These are phyloP conservation scores for Russula griseocarnosa DNA, from an alignment of 768 basidiomycete genomes.

Conservation along the genomic window DNA sequence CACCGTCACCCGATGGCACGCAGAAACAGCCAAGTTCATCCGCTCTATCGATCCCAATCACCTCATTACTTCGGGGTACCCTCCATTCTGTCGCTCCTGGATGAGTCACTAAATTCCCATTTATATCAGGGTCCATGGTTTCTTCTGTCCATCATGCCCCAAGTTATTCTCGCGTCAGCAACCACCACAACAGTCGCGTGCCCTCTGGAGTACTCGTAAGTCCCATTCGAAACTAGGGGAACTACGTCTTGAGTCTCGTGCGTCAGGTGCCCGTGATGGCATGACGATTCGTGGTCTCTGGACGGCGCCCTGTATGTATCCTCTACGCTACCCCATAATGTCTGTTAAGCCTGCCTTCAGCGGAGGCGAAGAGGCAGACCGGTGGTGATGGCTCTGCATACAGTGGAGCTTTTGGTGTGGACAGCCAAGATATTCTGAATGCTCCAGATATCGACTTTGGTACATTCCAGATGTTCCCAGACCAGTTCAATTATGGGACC, in stretches of 20 bases:
- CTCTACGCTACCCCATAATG: not conserved
- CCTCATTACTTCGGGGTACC: conserved; percentile 36
- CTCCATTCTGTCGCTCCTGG: not conserved
- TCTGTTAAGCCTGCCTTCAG: conserved; percentile 11
- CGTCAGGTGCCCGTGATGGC: conserved; percentile 9
- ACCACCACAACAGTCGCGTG: conserved; percentile 23
- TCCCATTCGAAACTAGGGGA: conserved; percentile 26
- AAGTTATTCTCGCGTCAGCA: conserved; percentile 33
- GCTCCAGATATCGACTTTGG: conserved; percentile 37
- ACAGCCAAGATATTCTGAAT: conserved; percentile 38
- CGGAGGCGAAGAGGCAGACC: conserved; percentile 13
- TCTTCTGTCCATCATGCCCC: conserved; percentile 36
- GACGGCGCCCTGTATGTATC: conserved; percentile 28
- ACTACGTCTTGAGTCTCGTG: conserved; percentile 20
- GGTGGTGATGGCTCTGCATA: conserved; percentile 34
- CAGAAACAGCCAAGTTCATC: conserved; percentile 31
- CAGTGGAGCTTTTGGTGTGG: conserved; percentile 38
- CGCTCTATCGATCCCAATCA: conserved; percentile 36
- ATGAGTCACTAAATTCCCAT: not conserved
- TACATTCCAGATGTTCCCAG: conserved; percentile 41
- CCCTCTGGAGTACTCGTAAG: conserved; percentile 18
- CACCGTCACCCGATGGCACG: conserved; percentile 35
- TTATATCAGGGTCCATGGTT: conserved; percentile 32
- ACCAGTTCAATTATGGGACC: conserved; percentile 35
- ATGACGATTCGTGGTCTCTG: conserved; percentile 31